These are phyloP conservation scores for Austroboletus festivus DNA, from an alignment of 768 basidiomycete species.

Conservation along the genomic window DNA sequence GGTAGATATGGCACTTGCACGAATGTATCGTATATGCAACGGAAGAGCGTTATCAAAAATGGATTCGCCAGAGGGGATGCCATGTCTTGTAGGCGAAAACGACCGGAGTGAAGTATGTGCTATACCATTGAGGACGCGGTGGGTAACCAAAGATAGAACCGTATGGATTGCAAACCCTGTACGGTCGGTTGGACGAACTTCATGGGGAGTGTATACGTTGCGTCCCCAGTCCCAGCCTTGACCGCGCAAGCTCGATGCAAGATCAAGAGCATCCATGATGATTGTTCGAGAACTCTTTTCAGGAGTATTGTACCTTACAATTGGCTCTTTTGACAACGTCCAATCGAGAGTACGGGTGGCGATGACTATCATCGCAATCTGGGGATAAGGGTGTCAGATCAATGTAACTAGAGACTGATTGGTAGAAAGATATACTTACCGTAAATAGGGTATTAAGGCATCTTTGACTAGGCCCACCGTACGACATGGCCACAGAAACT, in stretches of 20 bases:
- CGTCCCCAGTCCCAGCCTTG: slow-evolving; percentile 60
- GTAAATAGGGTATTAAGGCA: too few relatives aligned
- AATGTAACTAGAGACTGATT: too few relatives aligned
- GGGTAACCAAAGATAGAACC: slow-evolving; percentile 29
- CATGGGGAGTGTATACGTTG: slow-evolving; percentile 26
- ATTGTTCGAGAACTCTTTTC: neutral
- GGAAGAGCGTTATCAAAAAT: slow-evolving; percentile 35
- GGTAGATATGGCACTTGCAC: slow-evolving; percentile 44
- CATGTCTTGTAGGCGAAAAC: slow-evolving; percentile 38
- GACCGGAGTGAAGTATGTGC: slow-evolving; percentile 46
- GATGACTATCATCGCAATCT: slow-evolving; percentile 16
- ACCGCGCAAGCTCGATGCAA: slow-evolving; percentile 52
- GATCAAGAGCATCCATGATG: slow-evolving; percentile 44
- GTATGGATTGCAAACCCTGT: slow-evolving; percentile 37
- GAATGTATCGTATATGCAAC: slow-evolving; percentile 24
- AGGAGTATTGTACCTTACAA: slow-evolving; percentile 11
- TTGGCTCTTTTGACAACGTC: slow-evolving; percentile 12
- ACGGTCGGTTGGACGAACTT: slow-evolving; percentile 40
- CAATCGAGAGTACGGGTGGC: slow-evolving; percentile 17
- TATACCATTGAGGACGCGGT: slow-evolving; percentile 42
- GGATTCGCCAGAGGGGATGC: slow-evolving; percentile 18
- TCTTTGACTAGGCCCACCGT: too few relatives aligned
- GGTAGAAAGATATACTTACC: too few relatives aligned
- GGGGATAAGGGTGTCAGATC: too few relatives aligned
- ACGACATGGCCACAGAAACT: too few relatives aligned